Evolutionary conservation across 177 flowering plant genomes (phyloP).

Genomic region (Vitis hybrid): DNA sequence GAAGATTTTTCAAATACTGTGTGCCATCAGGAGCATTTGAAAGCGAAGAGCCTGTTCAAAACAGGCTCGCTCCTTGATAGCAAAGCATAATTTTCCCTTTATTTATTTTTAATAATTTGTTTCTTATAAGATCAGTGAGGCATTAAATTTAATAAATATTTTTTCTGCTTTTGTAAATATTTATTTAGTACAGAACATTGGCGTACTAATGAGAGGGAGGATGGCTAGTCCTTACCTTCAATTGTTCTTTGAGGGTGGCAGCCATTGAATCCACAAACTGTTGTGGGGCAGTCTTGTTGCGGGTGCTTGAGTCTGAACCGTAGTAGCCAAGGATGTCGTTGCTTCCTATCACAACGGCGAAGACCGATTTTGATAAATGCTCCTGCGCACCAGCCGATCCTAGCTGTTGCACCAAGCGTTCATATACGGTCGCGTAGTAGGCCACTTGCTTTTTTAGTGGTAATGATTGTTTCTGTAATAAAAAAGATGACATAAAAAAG

Average conservation of each 20-base stretch:
- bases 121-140: too few species aligned
- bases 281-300: constrained; percentile 39
- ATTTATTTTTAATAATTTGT: too few species aligned
- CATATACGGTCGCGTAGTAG: constrained; percentile 39
- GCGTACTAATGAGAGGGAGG: too few species aligned
- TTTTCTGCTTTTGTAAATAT: too few species aligned
- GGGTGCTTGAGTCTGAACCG: constrained; percentile 24
- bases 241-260: constrained; percentile 31
- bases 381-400: constrained; percentile 42
- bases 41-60: too few species aligned
- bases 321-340: constrained; percentile 66
- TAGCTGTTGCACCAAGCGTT: constrained; percentile 35
- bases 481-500: background rate
- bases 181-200: too few species aligned
- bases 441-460: constrained; percentile 53
- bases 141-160: too few species aligned
- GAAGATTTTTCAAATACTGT: background rate
- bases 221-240: constrained; percentile 17
- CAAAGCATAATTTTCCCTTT: too few species aligned
- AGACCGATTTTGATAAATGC: constrained; percentile 57
- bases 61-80: too few species aligned
- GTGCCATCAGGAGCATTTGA: too few species aligned
- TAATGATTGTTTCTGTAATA: constrained; percentile 30
- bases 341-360: constrained; percentile 68
- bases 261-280: constrained; percentile 44